Base-by-base conservation (phyloP, 176 grass and related monocot species). In the Paspalum notatum region DNA sequence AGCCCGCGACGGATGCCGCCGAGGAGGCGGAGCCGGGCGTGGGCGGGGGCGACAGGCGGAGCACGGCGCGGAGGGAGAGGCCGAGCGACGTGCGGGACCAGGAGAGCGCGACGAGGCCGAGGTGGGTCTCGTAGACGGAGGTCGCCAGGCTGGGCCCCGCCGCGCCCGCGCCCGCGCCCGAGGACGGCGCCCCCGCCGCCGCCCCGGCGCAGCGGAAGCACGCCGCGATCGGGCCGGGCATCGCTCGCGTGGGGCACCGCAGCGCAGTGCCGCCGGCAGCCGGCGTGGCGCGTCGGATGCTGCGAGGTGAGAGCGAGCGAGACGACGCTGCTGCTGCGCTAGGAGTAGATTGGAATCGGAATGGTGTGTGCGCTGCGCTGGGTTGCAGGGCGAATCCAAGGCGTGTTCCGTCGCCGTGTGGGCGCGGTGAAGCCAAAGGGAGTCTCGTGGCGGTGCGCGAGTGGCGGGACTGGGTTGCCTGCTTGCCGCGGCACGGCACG, bases 81-180 rank as follows among this genome's bases (percentile, higher is more conserved):
- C 94, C 94, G 40, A 97, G 60, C 49, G 88, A 65, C 69, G 86
- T 64, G 51, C 91, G 89, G 39, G 91, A 87, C 94, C 94, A 97
- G 26, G 89, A 87, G 32, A 97, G 86, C 40, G 84, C 91, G 14
- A 86, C 86, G 46, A 89, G 84, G 12, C 91, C 94, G 71, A 91
- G 82, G 55, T 79, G 86, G 41, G 94, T 97, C 75, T 97, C 94
- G 86, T 97, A 97, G n/a, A 93, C 91, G 21, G 91, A 91, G 21
- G 94, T 91, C 9, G 81, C 82, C 14, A 89, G 57, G 73, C 76
- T 87, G 56, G 84, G 79, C 38, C 72, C 88, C 20, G 80, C 84
- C 16, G 72, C 44, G 2, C 50, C 39, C 16, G 72, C 44, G 2
- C 50, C 39, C 6, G 83, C 20, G 12, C 41, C 45, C 56, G 79